These are phyloP conservation scores for Nicotiana otophora DNA, from an alignment of 257 asterid species.

Conservation along the genomic window DNA sequence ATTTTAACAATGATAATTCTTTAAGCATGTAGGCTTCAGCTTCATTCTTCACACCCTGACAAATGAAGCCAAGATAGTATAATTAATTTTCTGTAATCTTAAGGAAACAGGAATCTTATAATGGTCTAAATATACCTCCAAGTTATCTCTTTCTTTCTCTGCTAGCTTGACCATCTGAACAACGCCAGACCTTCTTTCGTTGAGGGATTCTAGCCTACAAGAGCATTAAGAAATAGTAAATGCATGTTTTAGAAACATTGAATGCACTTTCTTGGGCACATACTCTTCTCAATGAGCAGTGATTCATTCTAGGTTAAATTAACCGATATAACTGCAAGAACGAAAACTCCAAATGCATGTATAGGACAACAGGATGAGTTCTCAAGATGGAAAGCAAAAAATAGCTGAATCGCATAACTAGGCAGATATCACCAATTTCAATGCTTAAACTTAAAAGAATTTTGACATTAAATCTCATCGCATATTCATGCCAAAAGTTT, in stretches of 20 bases:
- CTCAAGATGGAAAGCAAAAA: no score
- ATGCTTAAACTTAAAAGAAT: no score
- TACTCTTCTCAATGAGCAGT: not conserved
- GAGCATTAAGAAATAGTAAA: not conserved
- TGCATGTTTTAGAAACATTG: not conserved
- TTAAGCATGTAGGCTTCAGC: conserved; percentile 97
- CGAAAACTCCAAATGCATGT: no score
- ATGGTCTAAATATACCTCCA: conserved; percentile 55
- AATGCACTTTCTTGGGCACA: not conserved
- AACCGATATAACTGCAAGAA: not conserved
- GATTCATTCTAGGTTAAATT: not conserved
- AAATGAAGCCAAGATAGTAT: conserved; percentile 14
- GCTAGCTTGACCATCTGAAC: conserved; percentile 98
- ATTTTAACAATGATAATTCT: conserved; percentile 71
- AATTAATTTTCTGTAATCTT: not conserved
- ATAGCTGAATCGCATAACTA: no score
- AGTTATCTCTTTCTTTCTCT: conserved; percentile 91
- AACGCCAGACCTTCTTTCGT: conserved; percentile 85
- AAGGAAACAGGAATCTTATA: not conserved
- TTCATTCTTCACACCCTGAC: conserved; percentile 83
- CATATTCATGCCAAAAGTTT: no score
- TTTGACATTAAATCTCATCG: no score
- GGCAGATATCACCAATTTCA: no score
- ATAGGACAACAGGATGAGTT: no score
- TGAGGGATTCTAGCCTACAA: conserved; percentile 73